Evolutionary conservation across 116 monocot genomes (phyloP).

Genomic region (Cymodocea nodosa): DNA sequence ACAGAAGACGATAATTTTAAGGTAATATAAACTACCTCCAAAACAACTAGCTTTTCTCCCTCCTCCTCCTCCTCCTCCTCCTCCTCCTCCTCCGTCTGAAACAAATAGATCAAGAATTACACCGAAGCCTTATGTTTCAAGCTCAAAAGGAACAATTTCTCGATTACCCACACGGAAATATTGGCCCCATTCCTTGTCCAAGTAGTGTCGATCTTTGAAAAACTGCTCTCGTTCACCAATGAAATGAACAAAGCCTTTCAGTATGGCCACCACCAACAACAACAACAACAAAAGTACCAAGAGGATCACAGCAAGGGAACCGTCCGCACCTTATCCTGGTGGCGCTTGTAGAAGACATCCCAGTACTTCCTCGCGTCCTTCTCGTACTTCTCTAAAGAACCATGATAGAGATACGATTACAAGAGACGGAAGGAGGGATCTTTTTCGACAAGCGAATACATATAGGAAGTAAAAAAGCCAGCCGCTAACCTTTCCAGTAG

Average conservation of each 20-base stretch:
- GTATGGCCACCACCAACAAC: not conserved
- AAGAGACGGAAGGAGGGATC: not conserved
- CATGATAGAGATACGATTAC: not conserved
- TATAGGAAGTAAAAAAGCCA: not conserved
- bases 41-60: conserved; percentile 5
- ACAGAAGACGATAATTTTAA: no score
- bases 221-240: conserved; percentile 27
- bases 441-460: not conserved
- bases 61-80: not conserved
- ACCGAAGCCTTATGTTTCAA: not conserved
- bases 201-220: conserved; percentile 93
- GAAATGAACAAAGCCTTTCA: not conserved
- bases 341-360: conserved; percentile 92
- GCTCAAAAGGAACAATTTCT: not conserved
- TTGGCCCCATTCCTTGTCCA: conserved; percentile 93
- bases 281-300: not conserved
- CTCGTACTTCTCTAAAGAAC: conserved; percentile 81
- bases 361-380: conserved; percentile 86
- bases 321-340: conserved; percentile 58
- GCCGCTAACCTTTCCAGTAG: conserved; percentile 66
- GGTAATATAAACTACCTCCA: conserved; percentile 8
- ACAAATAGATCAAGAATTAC: not conserved
- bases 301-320: not conserved
- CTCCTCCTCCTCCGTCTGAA: not conserved
- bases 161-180: conserved; percentile 29